Percentiles rank a stretch among this genome's conserved stretches.
Conservation (phyloP, 164 flowering plant genomes). For the Dillenia suffruticosa region DNA sequence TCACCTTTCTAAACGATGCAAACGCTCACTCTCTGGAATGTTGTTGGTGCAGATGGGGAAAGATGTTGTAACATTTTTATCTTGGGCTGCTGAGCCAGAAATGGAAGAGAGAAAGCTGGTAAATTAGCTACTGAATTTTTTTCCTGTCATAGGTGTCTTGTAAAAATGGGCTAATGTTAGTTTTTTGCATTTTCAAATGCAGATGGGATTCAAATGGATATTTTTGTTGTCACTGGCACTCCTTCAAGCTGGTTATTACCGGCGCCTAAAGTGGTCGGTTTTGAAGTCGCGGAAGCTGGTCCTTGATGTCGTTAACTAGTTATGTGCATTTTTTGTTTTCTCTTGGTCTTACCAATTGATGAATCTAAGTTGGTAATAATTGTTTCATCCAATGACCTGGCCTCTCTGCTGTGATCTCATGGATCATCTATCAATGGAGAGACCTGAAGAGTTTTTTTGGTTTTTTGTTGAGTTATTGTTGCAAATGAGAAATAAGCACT, state of each 20-base stretch:
- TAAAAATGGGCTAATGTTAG: no score
- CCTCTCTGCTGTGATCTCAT: conserved; percentile 11
- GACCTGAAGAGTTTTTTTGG: conserved; percentile 9
- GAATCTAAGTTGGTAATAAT: conserved; percentile 15
- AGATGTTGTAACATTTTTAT: conserved; percentile 70
- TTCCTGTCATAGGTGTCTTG: no score
- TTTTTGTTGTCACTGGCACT: conserved; percentile 64
- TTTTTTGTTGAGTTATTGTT: background rate
- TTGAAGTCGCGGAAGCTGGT: conserved; percentile 70
- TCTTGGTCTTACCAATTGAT: no score
- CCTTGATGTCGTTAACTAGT: conserved; percentile 64
- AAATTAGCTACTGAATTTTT: background rate
- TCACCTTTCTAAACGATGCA: background rate
- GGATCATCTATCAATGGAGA: conserved; percentile 10
- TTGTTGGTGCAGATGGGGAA: conserved; percentile 70
- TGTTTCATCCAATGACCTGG: conserved; percentile 8
- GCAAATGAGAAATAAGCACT: no score
- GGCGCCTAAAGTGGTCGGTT: conserved; percentile 70
- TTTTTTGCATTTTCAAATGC: conserved; percentile 12
- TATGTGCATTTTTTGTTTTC: background rate
- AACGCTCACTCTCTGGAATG: background rate
- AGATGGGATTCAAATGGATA: conserved; percentile 89
- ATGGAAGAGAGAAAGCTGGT: conserved; percentile 96
- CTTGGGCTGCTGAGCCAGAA: conserved; percentile 95
- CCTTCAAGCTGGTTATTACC: conserved; percentile 68